Evolutionary conservation across 1,284 basidiomycete genomes (phyloP).

Genomic region (Rhodotorula sp.): DNA sequence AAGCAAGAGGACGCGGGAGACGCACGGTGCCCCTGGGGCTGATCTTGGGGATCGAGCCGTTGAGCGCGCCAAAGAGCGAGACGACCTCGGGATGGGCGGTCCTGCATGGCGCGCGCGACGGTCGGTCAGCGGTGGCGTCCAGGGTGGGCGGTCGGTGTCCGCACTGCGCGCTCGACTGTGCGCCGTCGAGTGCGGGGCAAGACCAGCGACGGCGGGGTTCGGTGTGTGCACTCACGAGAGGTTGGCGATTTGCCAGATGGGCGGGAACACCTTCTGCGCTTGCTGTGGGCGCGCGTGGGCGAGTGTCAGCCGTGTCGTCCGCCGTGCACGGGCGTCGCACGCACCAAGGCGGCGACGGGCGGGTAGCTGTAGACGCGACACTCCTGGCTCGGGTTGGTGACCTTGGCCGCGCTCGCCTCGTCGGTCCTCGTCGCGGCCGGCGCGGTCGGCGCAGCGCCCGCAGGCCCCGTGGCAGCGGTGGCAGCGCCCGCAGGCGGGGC

Average conservation of each 20-base stretch:
- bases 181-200: neutral
- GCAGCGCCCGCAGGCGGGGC: neutral
- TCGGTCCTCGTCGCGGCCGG: slow-evolving; percentile 18
- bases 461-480: neutral
- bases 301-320: neutral
- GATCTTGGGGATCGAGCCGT: slow-evolving; percentile 39
- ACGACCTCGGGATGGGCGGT: slow-evolving; percentile 13
- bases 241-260: slow-evolving; percentile 31
- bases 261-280: slow-evolving; percentile 19
- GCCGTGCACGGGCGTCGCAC: neutral
- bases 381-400: slow-evolving; percentile 25
- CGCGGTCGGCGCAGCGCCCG: neutral
- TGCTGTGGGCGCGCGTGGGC: neutral
- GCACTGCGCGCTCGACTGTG: neutral
- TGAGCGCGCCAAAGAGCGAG: slow-evolving; percentile 37
- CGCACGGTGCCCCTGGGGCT: slow-evolving; percentile 35
- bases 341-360: slow-evolving; percentile 18
- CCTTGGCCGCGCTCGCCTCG: slow-evolving; percentile 17
- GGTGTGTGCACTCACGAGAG: slow-evolving; percentile 10
- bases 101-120: neutral
- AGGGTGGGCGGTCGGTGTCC: neutral
- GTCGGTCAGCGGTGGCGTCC: neutral
- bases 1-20: neutral
- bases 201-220: neutral
- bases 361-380: slow-evolving; percentile 19